Base-by-base conservation (phyloP, 2,329 filamentous ascomycete species). In the Neonectria punicea region DNA sequence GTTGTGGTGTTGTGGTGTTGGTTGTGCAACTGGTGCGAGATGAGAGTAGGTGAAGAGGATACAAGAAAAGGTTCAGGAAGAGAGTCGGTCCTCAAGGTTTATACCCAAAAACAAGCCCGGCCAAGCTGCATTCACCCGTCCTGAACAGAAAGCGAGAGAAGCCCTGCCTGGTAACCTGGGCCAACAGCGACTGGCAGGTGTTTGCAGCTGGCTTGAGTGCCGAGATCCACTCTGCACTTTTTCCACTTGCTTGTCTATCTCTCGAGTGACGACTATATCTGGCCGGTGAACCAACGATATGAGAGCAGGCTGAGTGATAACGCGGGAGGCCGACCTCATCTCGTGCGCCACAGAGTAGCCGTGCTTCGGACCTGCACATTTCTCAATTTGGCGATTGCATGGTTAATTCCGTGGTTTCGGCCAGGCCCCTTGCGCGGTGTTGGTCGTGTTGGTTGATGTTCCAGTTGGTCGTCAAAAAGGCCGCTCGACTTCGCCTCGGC, bases 291-390 rank as follows among this genome's bases (percentile, higher is more conserved):
- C 36, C 46, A 62, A 53, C 53, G 4, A 20, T 13, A 36, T 43
- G 46, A 20, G 43, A 28, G 41, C n/a, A 51, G 20, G n/a, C 16
- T 36, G 44, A 44, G 63, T 54, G 47, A 36, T 36, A 8, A 47
- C 9, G 46, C 22, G n/a, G 41, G 63, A 65, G 63, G 58, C 63
- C 63, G 18, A 44, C 53, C 47, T 22, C 7, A 5, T 44, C 34
- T 22, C 16, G 13, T 10, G 30, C 20, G 25, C 50, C 22, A 20
- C 25, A 43, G 25, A 7, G 9, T n/a, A 16, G 13, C 9, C 30
- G 13, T 4, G n/a, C 11, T 55, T 22, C 8, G 4, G 28, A 7
- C n/a, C 25, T 28, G 13, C 43, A n/a, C 18, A 5, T 28, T 5
- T 4, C 1, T 18, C 3, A 10, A 2, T 6, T 9, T 7, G n/a